Evolutionary conservation across 768 basidiomycete species (phyloP).

Genomic region (Neoboletus subvelutipes): DNA sequence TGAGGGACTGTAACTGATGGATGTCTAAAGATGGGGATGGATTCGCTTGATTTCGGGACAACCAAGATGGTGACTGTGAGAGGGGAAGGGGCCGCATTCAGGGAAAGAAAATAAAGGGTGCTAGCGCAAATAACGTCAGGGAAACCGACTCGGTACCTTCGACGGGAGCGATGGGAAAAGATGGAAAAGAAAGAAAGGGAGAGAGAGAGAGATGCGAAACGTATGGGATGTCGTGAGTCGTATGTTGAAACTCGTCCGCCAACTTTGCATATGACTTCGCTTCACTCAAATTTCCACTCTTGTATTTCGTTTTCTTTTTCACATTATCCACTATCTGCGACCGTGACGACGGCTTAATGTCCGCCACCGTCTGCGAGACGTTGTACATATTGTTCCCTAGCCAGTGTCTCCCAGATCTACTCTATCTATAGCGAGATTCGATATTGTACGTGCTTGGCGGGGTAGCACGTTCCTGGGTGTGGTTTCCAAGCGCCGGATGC

Average conservation of each 20-base stretch:
- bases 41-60: constrained; percentile 37
- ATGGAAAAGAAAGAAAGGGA: not conserved
- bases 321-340: not conserved
- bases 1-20: constrained; percentile 18
- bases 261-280: constrained; percentile 1
- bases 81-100: constrained; percentile 37
- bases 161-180: not conserved
- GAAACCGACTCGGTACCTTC: not conserved
- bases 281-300: not conserved
- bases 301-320: not conserved
- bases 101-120: not conserved
- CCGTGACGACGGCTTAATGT: not conserved
- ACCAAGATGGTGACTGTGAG: constrained; percentile 35
- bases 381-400: not conserved
- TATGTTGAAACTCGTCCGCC: constrained; percentile 3
- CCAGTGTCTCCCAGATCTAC: too few relatives aligned
- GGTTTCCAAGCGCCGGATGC: not conserved
- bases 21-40: constrained; percentile 36
- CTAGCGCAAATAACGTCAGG: not conserved
- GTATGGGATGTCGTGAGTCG: not conserved
- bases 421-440: too few relatives aligned
- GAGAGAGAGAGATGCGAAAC: too few relatives aligned
- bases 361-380: not conserved
- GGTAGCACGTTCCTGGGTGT: not conserved
- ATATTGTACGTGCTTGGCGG: not conserved